Evolutionary conservation across 1,284 basidiomycete species (phyloP), one percentile per base, ranked within the genome.

Genomic region (Hemileia vastatrix): DNA sequence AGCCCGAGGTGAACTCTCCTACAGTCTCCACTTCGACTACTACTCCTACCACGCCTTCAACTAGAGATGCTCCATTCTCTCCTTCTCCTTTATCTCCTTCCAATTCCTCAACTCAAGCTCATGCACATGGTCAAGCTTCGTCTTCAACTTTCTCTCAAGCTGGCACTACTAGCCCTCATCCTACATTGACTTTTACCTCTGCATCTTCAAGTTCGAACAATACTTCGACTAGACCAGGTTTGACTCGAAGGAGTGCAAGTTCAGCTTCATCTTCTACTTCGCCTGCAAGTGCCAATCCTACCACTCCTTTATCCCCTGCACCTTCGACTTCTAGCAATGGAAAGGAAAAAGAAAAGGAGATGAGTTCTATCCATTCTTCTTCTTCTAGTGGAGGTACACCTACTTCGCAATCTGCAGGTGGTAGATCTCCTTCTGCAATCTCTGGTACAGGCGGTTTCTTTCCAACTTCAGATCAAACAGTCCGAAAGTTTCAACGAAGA

Each of bases 361-460:
- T 11, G 8, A 9, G 8, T n/a, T 50, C 48, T 24, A 11, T 13
- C n/a, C 23, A 50, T 11, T n/a, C 31, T 15, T 13, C 48, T 32
- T 24, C 48, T 50, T 32, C 48, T 50, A 24, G 48, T 18, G 23
- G 11, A 9, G 13, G 48, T 50, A 24, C 23, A 18, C 48, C 48
- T 11, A 24, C 48, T 15, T 32, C 23, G 11, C n/a, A 11, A 24
- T 32, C 23, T 32, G 31, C 48, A 13, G 23, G 23, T 32, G 48
- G 48, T 13, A 50, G 2, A 24, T 32, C 48, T 50, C 31, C 48
- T 32, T 3, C 45, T 23, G 18, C 45, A 18, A 19, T 47, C 45
- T 50, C 48, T 13, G 23, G 23, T n/a, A 24, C 48, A 50, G 18
- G 18, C 45, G 48, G 48, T 50, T 50, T 50, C 31, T 50, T 50